Percentiles rank a stretch among this genome's conserved stretches.
phyloP scores from a whole-genome alignment of 805 yeast species.

The Ogataea polymorpha region DNA sequence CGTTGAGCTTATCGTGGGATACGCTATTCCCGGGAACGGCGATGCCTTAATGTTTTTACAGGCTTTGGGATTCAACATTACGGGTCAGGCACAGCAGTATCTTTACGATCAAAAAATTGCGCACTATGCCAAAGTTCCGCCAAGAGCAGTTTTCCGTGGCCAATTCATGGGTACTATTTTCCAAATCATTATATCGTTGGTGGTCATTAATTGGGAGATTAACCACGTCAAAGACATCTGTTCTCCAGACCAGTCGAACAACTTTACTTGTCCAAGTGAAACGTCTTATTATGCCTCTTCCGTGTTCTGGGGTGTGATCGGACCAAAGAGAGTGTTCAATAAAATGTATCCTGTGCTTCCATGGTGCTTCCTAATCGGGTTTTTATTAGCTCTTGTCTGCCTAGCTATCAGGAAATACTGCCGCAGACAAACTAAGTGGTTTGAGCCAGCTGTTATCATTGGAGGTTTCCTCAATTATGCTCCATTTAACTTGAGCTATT shows the following conservation, averaged over 20 bases:
- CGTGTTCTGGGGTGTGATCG: conserved; percentile 64
- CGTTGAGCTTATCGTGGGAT: conserved; percentile 63
- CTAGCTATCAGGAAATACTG: conserved; percentile 34
- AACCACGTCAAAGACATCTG: conserved; percentile 43
- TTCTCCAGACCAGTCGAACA: conserved; percentile 37
- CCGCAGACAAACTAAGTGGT: conserved; percentile 28
- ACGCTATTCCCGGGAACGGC: conserved; percentile 59
- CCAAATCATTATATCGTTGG: conserved; percentile 42
- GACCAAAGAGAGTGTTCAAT: conserved; percentile 57
- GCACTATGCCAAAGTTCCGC: conserved; percentile 64
- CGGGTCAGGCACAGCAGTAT: conserved; percentile 50
- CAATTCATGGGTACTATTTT: conserved; percentile 45
- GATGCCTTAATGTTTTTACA: conserved; percentile 62
- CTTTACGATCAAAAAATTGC: conserved; percentile 58
- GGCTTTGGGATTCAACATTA: conserved; percentile 55
- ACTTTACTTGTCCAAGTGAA: conserved; percentile 45
- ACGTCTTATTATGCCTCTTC: conserved; percentile 52
- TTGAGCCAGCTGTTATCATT: conserved; percentile 58
- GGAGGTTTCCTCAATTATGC: conserved; percentile 61
- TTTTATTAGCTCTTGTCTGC: conserved; percentile 41
- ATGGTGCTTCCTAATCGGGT: conserved; percentile 62
- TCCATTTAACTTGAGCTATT: conserved; percentile 71
- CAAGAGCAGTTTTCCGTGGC: conserved; percentile 54
- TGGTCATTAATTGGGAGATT: conserved; percentile 38
- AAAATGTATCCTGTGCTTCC: conserved; percentile 48